These are phyloP conservation scores for Mortierella sp. DNA, from an alignment of 371 early-diverging fungal genomes.

Conservation along the genomic window DNA sequence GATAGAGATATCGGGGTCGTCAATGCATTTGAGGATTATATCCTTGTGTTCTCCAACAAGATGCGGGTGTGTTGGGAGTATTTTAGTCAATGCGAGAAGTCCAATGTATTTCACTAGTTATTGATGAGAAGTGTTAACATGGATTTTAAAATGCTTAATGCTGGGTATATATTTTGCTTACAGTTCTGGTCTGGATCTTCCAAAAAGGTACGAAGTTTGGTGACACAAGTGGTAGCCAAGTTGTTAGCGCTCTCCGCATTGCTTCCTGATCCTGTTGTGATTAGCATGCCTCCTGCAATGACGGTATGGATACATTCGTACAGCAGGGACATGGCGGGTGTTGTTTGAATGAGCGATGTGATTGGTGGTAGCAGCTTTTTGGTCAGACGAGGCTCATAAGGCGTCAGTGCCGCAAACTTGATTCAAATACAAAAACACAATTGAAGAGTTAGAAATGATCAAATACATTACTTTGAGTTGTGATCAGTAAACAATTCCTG, in stretches of 20 bases:
- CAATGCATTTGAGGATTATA: slow-evolving; percentile 88
- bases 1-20: slow-evolving; percentile 93
- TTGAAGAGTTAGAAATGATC: not conserved
- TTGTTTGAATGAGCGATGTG: slow-evolving; percentile 86
- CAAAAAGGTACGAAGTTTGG: slow-evolving; percentile 88
- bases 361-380: slow-evolving; percentile 91
- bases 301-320: slow-evolving; percentile 97
- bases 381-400: slow-evolving; percentile 92
- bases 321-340: slow-evolving; percentile 92
- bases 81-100: slow-evolving; percentile 83
- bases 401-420: slow-evolving; percentile 92
- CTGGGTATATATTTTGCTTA: slow-evolving; percentile 58
- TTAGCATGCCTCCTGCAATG: slow-evolving; percentile 90
- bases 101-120: slow-evolving; percentile 91
- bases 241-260: slow-evolving; percentile 63
- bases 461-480: not conserved
- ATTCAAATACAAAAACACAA: not conserved
- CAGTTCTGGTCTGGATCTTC: slow-evolving; percentile 94
- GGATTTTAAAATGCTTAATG: not conserved
- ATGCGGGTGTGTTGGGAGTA: slow-evolving; percentile 85
- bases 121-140: not conserved
- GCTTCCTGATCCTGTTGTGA: slow-evolving; percentile 67
- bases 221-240: slow-evolving; percentile 87
- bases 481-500: not conserved
- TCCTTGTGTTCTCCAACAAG: slow-evolving; percentile 88